Evolutionary conservation across 805 yeast genomes (phyloP).

Genomic region (Kuraishia molischiana): DNA sequence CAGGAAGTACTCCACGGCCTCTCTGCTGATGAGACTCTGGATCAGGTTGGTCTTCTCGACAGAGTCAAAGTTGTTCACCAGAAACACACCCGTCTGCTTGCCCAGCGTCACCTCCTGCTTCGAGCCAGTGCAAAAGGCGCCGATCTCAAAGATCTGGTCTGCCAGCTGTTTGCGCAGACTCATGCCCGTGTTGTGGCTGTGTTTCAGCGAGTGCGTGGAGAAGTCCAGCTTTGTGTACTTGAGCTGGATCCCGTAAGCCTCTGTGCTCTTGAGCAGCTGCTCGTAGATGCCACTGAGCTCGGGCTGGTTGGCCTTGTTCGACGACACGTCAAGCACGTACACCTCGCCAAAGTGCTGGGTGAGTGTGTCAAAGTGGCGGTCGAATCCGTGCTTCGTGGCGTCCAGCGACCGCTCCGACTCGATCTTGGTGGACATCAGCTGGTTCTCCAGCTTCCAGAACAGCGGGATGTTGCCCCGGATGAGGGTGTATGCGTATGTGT

Average conservation of each 20-base stretch:
- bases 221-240: constrained; percentile 26
- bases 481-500: constrained; percentile 33
- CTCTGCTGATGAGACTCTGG: constrained; percentile 35
- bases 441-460: constrained; percentile 41
- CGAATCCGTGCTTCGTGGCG: constrained; percentile 42
- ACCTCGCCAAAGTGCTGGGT: constrained; percentile 39
- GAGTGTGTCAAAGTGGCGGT: constrained; percentile 37
- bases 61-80: constrained; percentile 41
- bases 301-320: constrained; percentile 31
- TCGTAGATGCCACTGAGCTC: constrained; percentile 30
- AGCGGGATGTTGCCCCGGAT: constrained; percentile 46
- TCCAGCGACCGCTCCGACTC: constrained; percentile 42
- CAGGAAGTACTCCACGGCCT: constrained; percentile 35
- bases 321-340: constrained; percentile 38
- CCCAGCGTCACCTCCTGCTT: constrained; percentile 26
- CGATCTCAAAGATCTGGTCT: constrained; percentile 29
- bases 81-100: constrained; percentile 39
- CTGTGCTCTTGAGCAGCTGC: constrained; percentile 9
- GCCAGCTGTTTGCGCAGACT: constrained; percentile 11
- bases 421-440: constrained; percentile 32
- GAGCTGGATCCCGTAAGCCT: constrained; percentile 9
- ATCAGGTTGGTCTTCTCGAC: constrained; percentile 39
- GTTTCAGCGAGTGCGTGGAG: constrained; percentile 23
- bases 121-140: constrained; percentile 33
- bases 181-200: constrained; percentile 14